Base-by-base conservation (phyloP, 2,329 filamentous ascomycete genomes). In the Beauveria medogensis region DNA sequence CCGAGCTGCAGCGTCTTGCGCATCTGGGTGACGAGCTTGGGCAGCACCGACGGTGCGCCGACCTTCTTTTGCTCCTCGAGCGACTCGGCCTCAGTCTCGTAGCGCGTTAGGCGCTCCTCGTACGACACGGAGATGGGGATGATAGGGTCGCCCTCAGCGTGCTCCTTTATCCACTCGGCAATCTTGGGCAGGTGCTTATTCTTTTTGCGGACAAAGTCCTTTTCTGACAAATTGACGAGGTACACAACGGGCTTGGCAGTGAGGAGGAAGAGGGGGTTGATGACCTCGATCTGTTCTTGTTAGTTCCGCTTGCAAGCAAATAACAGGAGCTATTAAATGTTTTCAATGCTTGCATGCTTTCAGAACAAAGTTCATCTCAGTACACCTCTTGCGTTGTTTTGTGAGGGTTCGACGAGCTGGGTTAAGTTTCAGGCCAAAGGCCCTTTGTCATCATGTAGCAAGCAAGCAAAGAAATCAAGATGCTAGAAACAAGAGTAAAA, bases 321-420 rank as follows among this genome's bases (percentile, higher is more conserved):
- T 59, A 34, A 44, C n/a, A 12, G 16, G 34, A 20, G 48, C 50
- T 24, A 40, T 47, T 55, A 58, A 63, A 64, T 60, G 24, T 18
- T 30, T 53, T 22, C 59, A 59, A 30, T n/a, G 37, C 40, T 69
- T 63, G 50, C 30, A 46, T 41, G 46, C 43, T 67, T 77, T 91
- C 89, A 91, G 89, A 86, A 74, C 78, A 78, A 82, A 84, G 79
- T 81, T 90, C 82, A 88, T 97, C 92, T 95, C 93, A 97, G 78
- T 73, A 86, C 84, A 82, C 81, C 89, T 91, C 89, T 71, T 72
- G 82, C 83, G 86, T 90, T 85, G 77, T 79, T 78, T 76, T 78
- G 83, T 83, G 86, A 90, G 89, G 83, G 85, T 88, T 97, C 93
- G 88, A 96, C 89, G 94, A 99, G 94, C 94, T 99, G 94, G 94